Evolutionary conservation across 768 basidiomycete species (phyloP).

Genomic region (Leccinum subgranulosum): DNA sequence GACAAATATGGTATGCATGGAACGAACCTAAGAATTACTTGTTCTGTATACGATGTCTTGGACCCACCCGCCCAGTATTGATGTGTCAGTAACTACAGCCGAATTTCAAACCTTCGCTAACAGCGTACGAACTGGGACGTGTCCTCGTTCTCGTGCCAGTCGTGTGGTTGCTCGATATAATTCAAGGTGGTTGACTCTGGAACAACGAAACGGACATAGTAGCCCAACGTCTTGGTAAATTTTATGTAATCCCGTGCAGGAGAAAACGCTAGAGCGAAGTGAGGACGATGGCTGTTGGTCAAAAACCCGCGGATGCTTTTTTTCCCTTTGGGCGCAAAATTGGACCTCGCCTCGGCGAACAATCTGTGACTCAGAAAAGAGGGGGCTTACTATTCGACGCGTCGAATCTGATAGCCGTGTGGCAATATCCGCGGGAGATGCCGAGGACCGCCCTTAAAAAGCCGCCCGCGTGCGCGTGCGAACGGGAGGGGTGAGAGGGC

Average conservation of each 20-base stretch:
- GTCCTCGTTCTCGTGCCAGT: neutral
- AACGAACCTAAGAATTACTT: neutral
- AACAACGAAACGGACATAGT: neutral
- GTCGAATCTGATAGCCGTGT: neutral
- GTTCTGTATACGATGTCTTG: neutral
- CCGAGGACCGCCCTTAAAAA: neutral
- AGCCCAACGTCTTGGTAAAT: neutral
- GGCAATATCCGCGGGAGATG: neutral
- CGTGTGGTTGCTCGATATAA: neutral
- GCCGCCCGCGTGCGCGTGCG: neutral
- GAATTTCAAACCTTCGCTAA: neutral
- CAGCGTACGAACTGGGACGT: neutral
- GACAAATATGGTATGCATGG: neutral
- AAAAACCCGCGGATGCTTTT: neutral
- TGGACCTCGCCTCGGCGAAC: neutral
- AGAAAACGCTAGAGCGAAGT: too few species aligned
- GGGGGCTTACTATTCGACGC: neutral
- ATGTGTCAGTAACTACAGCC: neutral
- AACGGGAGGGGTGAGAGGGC: neutral
- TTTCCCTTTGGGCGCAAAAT: neutral
- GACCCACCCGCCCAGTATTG: neutral
- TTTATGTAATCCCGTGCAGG: too few species aligned
- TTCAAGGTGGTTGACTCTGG: neutral
- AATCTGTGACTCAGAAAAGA: neutral
- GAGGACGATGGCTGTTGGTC: too few species aligned